Evolutionary conservation across 2,329 filamentous ascomycete genomes (phyloP).

Genomic region (Capronia americana): DNA sequence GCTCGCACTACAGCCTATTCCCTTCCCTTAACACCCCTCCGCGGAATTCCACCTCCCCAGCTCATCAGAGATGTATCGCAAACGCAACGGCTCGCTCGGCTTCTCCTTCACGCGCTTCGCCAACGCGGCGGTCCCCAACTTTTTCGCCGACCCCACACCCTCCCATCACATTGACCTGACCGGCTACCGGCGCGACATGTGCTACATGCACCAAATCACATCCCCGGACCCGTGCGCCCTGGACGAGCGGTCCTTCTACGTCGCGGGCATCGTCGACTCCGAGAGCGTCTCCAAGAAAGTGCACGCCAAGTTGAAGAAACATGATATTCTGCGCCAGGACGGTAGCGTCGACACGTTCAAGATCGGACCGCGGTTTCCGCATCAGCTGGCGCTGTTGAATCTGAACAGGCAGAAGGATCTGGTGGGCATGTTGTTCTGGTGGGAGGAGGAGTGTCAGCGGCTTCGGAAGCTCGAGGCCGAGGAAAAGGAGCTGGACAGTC

Average conservation of each 20-base stretch:
- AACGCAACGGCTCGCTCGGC: slow-evolving; percentile 35
- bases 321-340: slow-evolving; percentile 24
- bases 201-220: slow-evolving; percentile 36
- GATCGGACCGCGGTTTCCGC: slow-evolving; percentile 32
- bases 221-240: slow-evolving; percentile 28
- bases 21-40: too few species aligned
- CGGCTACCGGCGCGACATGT: slow-evolving; percentile 32
- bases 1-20: too few species aligned
- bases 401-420: slow-evolving; percentile 30
- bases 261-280: slow-evolving; percentile 31
- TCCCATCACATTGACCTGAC: slow-evolving; percentile 17
- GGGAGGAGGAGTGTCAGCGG: slow-evolving; percentile 37
- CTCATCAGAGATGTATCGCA: slow-evolving; percentile 32
- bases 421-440: slow-evolving; percentile 36
- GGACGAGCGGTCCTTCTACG: slow-evolving; percentile 34
- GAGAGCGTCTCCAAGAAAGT: slow-evolving; percentile 27
- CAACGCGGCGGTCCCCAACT: slow-evolving; percentile 33
- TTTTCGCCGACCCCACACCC: slow-evolving; percentile 24
- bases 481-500: slow-evolving; percentile 27
- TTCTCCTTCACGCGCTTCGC: slow-evolving; percentile 36
- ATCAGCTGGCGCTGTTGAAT: slow-evolving; percentile 33
- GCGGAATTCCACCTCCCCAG: too few species aligned
- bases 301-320: slow-evolving; percentile 25
- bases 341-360: slow-evolving; percentile 32
- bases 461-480: slow-evolving; percentile 34